Evolutionary conservation across 805 yeast genomes (phyloP).

Genomic region (Nakazawaea molendinolei): DNA sequence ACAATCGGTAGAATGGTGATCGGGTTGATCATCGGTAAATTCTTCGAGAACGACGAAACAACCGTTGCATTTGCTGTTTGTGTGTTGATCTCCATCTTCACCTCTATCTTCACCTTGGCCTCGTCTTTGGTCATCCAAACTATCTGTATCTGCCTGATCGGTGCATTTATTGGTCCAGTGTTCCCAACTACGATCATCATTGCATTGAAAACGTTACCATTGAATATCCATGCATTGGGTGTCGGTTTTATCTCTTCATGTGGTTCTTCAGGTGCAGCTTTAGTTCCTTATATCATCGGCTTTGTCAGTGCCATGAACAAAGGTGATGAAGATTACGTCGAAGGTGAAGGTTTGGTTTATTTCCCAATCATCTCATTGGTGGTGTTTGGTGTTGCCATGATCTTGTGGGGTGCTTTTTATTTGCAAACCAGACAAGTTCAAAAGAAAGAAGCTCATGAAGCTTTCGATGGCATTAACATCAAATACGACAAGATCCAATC

Average conservation of each 20-base stretch:
- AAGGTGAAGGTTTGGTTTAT: conserved; percentile 26
- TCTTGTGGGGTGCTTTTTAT: conserved; percentile 23
- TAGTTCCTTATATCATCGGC: conserved; percentile 63
- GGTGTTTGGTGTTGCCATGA: conserved; percentile 19
- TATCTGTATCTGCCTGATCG: conserved; percentile 33
- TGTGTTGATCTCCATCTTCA: conserved; percentile 25
- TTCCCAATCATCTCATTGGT: conserved; percentile 22
- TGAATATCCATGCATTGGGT: conserved; percentile 53
- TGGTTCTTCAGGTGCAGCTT: conserved; percentile 80
- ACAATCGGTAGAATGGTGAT: conserved; percentile 40
- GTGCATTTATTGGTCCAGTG: conserved; percentile 45
- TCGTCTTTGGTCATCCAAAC: conserved; percentile 22
- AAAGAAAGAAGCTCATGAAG: background rate
- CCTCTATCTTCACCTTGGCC: conserved; percentile 26
- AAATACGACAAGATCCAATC: conserved; percentile 1
- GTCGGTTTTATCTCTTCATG: conserved; percentile 71
- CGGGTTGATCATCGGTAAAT: conserved; percentile 42
- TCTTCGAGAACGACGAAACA: conserved; percentile 30
- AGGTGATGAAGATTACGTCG: conserved; percentile 13
- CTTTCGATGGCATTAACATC: background rate
- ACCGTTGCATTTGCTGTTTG: conserved; percentile 36
- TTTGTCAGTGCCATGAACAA: conserved; percentile 24
- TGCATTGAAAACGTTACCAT: conserved; percentile 57
- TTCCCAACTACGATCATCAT: conserved; percentile 67
- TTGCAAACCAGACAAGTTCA: conserved; percentile 12